Evolutionary conservation across 768 basidiomycete genomes (phyloP).

Genomic region (Lactarius quietus): DNA sequence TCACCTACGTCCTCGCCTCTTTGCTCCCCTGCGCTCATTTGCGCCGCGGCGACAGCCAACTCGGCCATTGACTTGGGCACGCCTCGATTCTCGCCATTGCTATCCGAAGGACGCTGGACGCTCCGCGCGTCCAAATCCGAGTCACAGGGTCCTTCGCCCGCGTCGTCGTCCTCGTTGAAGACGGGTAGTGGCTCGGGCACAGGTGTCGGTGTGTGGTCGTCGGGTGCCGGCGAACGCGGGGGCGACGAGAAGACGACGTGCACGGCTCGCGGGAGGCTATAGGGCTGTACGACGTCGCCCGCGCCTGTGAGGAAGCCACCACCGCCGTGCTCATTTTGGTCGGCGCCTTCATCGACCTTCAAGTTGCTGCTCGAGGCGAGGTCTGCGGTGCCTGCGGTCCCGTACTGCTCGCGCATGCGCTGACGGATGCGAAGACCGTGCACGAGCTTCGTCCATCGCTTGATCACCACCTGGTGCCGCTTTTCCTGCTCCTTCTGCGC

Average conservation of each 20-base stretch:
- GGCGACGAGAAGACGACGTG: constrained; percentile 27
- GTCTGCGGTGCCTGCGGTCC: constrained; percentile 16
- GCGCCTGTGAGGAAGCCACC: constrained; percentile 68
- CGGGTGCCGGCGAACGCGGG: constrained; percentile 16
- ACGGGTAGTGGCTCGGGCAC: constrained; percentile 16
- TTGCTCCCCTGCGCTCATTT: neutral
- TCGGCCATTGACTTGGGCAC: constrained; percentile 25
- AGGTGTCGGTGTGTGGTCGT: constrained; percentile 17
- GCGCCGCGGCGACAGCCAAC: constrained; percentile 25
- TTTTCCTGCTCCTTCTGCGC: constrained; percentile 74
- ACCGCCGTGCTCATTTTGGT: neutral
- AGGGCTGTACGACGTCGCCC: constrained; percentile 71
- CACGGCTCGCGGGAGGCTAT: constrained; percentile 61
- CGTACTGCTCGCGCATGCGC: constrained; percentile 79
- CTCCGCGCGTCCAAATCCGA: neutral
- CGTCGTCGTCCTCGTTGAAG: constrained; percentile 31
- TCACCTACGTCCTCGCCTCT: neutral
- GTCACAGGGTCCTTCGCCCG: constrained; percentile 24
- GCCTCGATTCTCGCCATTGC: neutral
- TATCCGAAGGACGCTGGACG: too few species aligned
- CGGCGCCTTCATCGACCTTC: neutral
- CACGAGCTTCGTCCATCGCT: constrained; percentile 84
- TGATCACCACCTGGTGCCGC: constrained; percentile 73
- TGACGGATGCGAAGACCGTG: constrained; percentile 85
- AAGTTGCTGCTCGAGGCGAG: neutral